Evolutionary conservation across 164 flowering plant species (phyloP).

Genomic region (Kalanchoe fedtschenkoi): DNA sequence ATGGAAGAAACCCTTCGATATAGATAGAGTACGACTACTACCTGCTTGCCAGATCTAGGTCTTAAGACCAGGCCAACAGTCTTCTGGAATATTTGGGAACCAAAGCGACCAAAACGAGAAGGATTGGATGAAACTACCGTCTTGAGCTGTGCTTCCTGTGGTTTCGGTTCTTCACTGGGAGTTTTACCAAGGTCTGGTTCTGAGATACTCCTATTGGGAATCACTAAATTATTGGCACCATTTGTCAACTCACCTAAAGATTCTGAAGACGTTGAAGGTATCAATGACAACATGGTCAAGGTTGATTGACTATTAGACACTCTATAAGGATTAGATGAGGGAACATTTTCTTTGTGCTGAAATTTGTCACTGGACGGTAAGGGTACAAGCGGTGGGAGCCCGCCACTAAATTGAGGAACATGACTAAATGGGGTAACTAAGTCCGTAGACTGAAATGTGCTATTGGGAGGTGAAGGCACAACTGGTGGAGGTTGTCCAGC

Average conservation of each 20-base stretch:
- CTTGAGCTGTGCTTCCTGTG: constrained; percentile 24
- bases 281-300: constrained; percentile 44
- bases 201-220: constrained; percentile 54
- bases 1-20: background rate
- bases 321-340: constrained; percentile 24
- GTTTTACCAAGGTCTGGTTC: constrained; percentile 65
- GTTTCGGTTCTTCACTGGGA: constrained; percentile 29
- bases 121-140: constrained; percentile 29
- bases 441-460: constrained; percentile 20
- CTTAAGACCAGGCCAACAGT: constrained; percentile 55
- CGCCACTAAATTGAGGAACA: constrained; percentile 18
- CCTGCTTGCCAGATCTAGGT: constrained; percentile 49
- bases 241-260: constrained; percentile 39
- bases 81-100: constrained; percentile 48
- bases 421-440: constrained; percentile 18
- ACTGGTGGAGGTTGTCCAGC: constrained; percentile 51
- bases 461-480: background rate
- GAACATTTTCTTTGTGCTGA: constrained; percentile 23
- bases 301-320: constrained; percentile 46
- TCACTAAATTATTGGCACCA: constrained; percentile 22
- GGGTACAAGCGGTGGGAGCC: constrained; percentile 44
- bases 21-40: constrained; percentile 4
- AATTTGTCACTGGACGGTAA: constrained; percentile 17
- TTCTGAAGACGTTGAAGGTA: constrained; percentile 55
- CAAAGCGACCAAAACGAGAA: constrained; percentile 55